phyloP scores from a whole-genome alignment of 192 early-diverging fungal species.

The Umbelopsis sp. region DNA sequence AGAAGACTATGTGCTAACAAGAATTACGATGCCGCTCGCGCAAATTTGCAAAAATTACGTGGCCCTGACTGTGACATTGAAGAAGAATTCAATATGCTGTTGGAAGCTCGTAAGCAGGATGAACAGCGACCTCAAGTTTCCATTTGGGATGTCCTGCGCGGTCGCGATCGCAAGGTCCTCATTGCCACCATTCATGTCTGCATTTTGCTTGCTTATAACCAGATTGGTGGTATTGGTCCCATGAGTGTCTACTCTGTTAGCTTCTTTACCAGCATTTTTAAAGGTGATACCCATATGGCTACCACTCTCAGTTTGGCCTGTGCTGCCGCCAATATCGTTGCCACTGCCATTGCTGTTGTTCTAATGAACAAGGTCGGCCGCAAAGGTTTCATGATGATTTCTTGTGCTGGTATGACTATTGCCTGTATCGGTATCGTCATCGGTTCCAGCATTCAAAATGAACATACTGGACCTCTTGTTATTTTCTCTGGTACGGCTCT shows the following conservation, averaged over 20 bases:
- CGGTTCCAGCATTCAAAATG: constrained; percentile 43
- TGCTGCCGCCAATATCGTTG: constrained; percentile 59
- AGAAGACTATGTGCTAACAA: constrained; percentile 68
- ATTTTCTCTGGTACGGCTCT: constrained; percentile 52
- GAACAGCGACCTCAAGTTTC: constrained; percentile 28
- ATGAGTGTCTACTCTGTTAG: constrained; percentile 82
- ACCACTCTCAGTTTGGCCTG: constrained; percentile 65
- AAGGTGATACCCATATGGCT: constrained; percentile 46
- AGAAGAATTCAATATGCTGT: constrained; percentile 63
- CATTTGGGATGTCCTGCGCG: constrained; percentile 19
- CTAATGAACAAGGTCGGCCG: constrained; percentile 72
- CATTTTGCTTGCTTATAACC: constrained; percentile 76
- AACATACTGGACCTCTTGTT: constrained; percentile 56
- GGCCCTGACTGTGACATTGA: constrained; percentile 53
- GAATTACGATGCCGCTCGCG: constrained; percentile 61
- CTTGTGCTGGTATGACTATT: constrained; percentile 62
- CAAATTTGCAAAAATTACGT: constrained; percentile 60
- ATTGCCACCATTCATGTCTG: constrained; percentile 68
- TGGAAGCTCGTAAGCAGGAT: constrained; percentile 42
- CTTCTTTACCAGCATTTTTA: constrained; percentile 70
- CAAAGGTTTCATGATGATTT: constrained; percentile 66
- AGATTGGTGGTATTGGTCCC: constrained; percentile 85
- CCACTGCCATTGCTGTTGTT: constrained; percentile 60
- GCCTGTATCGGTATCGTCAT: constrained; percentile 67
- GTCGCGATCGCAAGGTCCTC: constrained; percentile 30